Evolutionary conservation across 2,329 filamentous ascomycete species (phyloP).

Genomic region (Coniochaeta ligniaria): DNA sequence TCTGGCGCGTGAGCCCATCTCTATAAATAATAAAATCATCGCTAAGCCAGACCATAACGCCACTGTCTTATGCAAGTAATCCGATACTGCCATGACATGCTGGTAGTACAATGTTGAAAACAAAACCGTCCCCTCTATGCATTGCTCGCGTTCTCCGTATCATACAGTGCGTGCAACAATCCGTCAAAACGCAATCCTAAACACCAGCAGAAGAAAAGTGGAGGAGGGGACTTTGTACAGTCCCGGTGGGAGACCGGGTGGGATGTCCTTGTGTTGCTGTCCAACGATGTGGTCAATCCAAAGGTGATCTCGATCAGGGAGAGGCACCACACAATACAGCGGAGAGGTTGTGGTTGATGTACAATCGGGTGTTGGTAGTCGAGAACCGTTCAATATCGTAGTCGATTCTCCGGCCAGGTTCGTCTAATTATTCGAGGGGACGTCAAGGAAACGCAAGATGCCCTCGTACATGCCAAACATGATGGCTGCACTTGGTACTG

Average conservation of each 20-base stretch:
- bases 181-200: neutral
- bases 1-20: neutral
- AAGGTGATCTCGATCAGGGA: neutral
- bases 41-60: neutral
- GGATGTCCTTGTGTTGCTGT: neutral
- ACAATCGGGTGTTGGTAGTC: neutral
- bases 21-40: neutral
- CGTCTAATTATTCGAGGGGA: slow-evolving; percentile 9
- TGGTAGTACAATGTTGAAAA: neutral
- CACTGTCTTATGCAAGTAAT: neutral
- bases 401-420: neutral
- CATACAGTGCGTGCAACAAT: neutral
- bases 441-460: slow-evolving; percentile 41
- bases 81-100: neutral
- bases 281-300: neutral
- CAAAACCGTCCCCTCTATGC: neutral
- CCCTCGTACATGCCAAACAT: slow-evolving; percentile 87
- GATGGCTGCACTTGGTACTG: slow-evolving; percentile 87
- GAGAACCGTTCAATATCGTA: neutral
- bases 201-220: neutral
- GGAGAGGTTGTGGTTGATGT: neutral
- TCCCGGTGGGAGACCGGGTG: neutral
- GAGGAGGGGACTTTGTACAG: neutral
- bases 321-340: neutral
- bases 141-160: neutral